Evolutionary conservation across 2,329 filamentous ascomycete genomes (phyloP).

Genomic region (Cercospora nicotianae): DNA sequence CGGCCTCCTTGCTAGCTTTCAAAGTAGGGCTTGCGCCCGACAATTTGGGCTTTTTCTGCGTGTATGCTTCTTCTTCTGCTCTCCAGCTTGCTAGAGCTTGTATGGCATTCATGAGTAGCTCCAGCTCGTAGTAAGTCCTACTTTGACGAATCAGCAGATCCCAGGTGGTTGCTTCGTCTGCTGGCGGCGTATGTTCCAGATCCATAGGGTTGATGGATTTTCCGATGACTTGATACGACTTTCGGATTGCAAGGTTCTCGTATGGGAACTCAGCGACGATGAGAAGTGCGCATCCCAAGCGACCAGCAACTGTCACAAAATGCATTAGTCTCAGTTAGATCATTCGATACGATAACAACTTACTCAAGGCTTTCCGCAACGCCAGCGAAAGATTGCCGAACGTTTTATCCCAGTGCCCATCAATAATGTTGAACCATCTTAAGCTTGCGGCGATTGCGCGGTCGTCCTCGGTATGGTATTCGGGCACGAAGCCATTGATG

Average conservation of each 20-base stretch:
- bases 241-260: constrained; percentile 45
- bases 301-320: constrained; percentile 43
- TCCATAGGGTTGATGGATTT: constrained; percentile 43
- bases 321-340: constrained; percentile 22
- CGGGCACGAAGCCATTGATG: constrained; percentile 65
- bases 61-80: constrained; percentile 43
- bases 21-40: constrained; percentile 32
- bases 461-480: constrained; percentile 58
- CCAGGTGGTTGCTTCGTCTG: constrained; percentile 26
- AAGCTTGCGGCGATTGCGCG: constrained; percentile 76
- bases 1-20: constrained; percentile 43
- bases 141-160: constrained; percentile 32
- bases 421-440: constrained; percentile 79
- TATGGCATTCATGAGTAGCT: constrained; percentile 46
- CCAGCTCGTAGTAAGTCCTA: constrained; percentile 46
- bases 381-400: constrained; percentile 68
- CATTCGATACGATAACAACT: constrained; percentile 43
- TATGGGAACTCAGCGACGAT: constrained; percentile 55
- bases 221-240: constrained; percentile 45
- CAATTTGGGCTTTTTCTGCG: constrained; percentile 25
- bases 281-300: constrained; percentile 56
- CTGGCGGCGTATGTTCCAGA: constrained; percentile 20
- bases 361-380: constrained; percentile 84
- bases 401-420: constrained; percentile 69
- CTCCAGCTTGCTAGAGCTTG: constrained; percentile 47